Evolutionary conservation across 2,329 filamentous ascomycete species (phyloP), one percentile per base, ranked within the genome.

Genomic region (Exophiala sp.): DNA sequence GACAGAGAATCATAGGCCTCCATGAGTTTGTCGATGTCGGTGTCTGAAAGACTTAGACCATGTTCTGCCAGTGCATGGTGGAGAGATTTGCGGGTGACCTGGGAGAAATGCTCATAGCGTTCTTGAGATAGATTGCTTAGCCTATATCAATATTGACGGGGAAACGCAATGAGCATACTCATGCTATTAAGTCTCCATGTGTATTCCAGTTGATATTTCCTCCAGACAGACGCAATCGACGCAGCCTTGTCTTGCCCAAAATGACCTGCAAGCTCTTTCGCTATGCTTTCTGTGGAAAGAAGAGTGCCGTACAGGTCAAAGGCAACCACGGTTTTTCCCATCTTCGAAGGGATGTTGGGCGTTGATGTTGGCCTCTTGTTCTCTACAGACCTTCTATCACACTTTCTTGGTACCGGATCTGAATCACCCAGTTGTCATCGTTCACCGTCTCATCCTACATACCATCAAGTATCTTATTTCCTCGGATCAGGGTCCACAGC

Each of bases 291-390:
- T 1, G 85, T 87, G 8, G 83, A 86, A 4, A 89, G 73, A 8
- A 90, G 67, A 1, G 85, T 89, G 46, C 84, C 85, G 65, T 88
- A 89, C 1, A 86, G 73, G 61, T 90, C 85, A 56, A 90, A 88
- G 1, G 83, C 85, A 46, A 89, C 72, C 40, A 83, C 68, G 2
- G 66, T 72, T 9, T 66, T 56, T 21, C 43, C 34, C 56, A 58
- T 60, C 34, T 7, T 13, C 11, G 16, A n/a, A 37, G 14, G 11
- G 14, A 21, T 34, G 24, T 27, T 5, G 10, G 5, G 22, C 10
- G 24, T 6, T 27, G 24, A n/a, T n/a, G n/a, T n/a, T n/a, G n/a
- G n/a, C n/a, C n/a, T n/a, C n/a, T n/a, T n/a, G n/a, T n/a, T n/a
- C n/a, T n/a, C n/a, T n/a, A n/a, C n/a, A n/a, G n/a, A n/a, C n/a